A percentile compares a stretch with the other conserved stretches of the same genome.
These are phyloP conservation scores for Saccharomycopsis crataegensis DNA, from an alignment of 1,139 yeast genomes.

Conservation along the genomic window DNA sequence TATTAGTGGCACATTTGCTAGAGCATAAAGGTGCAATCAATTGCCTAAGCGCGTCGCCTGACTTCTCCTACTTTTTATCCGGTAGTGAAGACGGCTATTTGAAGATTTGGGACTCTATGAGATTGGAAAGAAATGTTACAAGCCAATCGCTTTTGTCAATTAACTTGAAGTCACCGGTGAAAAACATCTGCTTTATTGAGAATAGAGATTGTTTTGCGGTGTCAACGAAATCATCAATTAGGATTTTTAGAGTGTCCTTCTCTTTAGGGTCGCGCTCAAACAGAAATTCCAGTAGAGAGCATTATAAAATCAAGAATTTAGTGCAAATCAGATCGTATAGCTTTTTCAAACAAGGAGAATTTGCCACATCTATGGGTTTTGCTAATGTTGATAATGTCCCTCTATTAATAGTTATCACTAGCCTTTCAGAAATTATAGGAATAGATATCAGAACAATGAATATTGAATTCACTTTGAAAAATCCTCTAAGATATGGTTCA, in stretches of 20 bases:
- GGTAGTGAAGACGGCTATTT: conserved; percentile 71
- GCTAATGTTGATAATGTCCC: conserved; percentile 28
- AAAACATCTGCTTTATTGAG: conserved; percentile 45
- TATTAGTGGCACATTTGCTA: conserved; percentile 49
- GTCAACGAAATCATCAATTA: conserved; percentile 60
- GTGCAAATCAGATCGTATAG: conserved; percentile 9
- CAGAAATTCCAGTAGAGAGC: background rate
- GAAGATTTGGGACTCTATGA: conserved; percentile 70
- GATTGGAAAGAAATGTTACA: conserved; percentile 58
- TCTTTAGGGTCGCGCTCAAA: background rate
- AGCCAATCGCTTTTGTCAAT: conserved; percentile 48
- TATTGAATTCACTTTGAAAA: conserved; percentile 36
- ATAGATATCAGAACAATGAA: conserved; percentile 58
- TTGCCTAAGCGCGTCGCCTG: conserved; percentile 49
- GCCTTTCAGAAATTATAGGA: conserved; percentile 44
- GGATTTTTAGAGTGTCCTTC: conserved; percentile 43
- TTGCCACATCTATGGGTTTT: conserved; percentile 39
- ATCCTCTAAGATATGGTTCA: conserved; percentile 59
- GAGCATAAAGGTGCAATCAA: conserved; percentile 50
- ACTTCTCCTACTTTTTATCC: conserved; percentile 61
- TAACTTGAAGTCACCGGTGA: conserved; percentile 42
- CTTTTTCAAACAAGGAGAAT: conserved; percentile 29
- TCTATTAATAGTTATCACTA: conserved; percentile 42
- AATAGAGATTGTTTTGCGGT: conserved; percentile 63
- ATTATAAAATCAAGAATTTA: conserved; percentile 9